A percentile compares a stretch with the other conserved stretches of the same genome.
Evolutionary conservation across 305 asterid genomes (phyloP).

Genomic region (Fraxinus albicans): DNA sequence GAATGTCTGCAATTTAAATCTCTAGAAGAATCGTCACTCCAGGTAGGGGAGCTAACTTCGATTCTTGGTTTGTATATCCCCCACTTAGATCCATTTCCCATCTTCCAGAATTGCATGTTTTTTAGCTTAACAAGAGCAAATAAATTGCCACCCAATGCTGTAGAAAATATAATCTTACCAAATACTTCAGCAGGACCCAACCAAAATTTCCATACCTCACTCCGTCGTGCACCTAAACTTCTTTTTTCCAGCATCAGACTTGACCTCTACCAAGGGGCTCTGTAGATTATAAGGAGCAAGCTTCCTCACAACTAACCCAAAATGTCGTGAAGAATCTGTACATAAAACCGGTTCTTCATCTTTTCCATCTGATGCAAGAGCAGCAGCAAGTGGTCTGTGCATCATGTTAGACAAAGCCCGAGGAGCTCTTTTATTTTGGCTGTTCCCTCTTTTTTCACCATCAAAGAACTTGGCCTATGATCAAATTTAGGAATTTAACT

Average conservation of each 20-base stretch:
- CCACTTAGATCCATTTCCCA: constrained; percentile 48
- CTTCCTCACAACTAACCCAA: constrained; percentile 79
- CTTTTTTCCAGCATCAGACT: constrained; percentile 49
- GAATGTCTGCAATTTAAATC: constrained; percentile 33
- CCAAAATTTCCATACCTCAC: constrained; percentile 59
- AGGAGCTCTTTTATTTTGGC: constrained; percentile 55
- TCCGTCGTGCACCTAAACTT: constrained; percentile 65
- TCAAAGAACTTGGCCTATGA: constrained; percentile 66
- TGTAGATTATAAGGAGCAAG: constrained; percentile 72
- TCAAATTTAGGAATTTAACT: constrained; percentile 25
- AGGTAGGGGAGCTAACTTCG: constrained; percentile 36
- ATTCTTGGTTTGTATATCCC: constrained; percentile 35
- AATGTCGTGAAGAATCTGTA: constrained; percentile 53
- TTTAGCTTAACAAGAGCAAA: constrained; percentile 49
- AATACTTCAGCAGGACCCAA: constrained; percentile 38
- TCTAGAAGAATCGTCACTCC: constrained; percentile 35
- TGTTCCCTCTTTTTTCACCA: constrained; percentile 60
- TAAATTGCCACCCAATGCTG: constrained; percentile 65
- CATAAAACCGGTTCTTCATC: constrained; percentile 41
- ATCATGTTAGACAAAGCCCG: constrained; percentile 46
- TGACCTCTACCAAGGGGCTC: constrained; percentile 52
- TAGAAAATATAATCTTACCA: constrained; percentile 56
- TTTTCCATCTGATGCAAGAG: constrained; percentile 52
- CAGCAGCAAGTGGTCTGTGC: constrained; percentile 56
- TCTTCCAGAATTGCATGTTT: constrained; percentile 51